phyloP scores from a whole-genome alignment of 768 basidiomycete genomes.

The Porpolomopsis calyptriformis region DNA sequence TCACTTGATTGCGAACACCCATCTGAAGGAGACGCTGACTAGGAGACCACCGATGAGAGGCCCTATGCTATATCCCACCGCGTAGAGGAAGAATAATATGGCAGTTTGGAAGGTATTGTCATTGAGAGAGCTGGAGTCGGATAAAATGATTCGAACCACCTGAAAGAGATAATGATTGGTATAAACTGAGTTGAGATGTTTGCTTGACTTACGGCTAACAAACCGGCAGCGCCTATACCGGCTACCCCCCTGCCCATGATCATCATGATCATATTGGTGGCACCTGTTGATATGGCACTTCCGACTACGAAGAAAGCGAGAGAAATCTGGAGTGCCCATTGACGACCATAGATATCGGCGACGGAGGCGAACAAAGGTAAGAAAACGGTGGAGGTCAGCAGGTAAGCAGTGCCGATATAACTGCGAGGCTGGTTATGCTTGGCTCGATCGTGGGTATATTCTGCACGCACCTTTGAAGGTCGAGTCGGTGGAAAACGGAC shows the following conservation, averaged over 20 bases:
- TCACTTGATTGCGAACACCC: slow-evolving; percentile 49
- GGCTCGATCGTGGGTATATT: neutral
- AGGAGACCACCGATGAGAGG: slow-evolving; percentile 37
- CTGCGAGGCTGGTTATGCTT: slow-evolving; percentile 13
- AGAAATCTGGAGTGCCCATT: slow-evolving; percentile 35
- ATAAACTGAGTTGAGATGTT: neutral
- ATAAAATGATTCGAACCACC: slow-evolving; percentile 34
- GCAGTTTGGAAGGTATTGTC: slow-evolving; percentile 33
- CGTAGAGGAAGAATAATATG: slow-evolving; percentile 33
- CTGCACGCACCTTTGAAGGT: slow-evolving; percentile 5
- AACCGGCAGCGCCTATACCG: slow-evolving; percentile 38
- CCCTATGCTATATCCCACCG: slow-evolving; percentile 32
- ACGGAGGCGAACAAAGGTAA: slow-evolving; percentile 40
- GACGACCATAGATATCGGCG: slow-evolving; percentile 40
- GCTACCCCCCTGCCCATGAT: slow-evolving; percentile 38
- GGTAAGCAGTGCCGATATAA: slow-evolving; percentile 40
- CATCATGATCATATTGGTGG: slow-evolving; percentile 34
- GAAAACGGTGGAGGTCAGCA: slow-evolving; percentile 43
- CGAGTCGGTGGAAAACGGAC: slow-evolving; percentile 8
- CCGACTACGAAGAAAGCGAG: slow-evolving; percentile 37
- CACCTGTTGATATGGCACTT: slow-evolving; percentile 37
- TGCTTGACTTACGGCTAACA: slow-evolving; percentile 19
- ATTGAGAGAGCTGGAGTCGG: slow-evolving; percentile 33
- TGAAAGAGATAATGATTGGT: slow-evolving; percentile 5
- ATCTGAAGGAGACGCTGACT: slow-evolving; percentile 32